Conservation (phyloP, 129 eudicot genomes). For the Silybum marianum region DNA sequence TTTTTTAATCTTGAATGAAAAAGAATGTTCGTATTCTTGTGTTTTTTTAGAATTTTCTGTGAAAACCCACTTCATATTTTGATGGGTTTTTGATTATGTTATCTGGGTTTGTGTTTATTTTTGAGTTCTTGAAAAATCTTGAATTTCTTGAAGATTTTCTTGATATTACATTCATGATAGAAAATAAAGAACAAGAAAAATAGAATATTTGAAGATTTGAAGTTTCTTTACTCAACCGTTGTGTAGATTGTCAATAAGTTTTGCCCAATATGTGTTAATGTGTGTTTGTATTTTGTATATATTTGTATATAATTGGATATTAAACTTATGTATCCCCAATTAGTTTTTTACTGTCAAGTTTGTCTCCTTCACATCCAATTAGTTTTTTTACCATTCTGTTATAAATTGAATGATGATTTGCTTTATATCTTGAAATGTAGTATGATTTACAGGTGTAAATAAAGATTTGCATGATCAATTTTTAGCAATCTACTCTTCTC, state of each 20-base stretch:
- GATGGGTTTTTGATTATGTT: conserved; percentile 28
- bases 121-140: conserved; percentile 12
- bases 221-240: not conserved
- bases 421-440: not conserved
- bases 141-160: conserved; percentile 16
- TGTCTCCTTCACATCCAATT: conserved; percentile 4
- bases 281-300: not conserved
- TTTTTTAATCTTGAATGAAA: not conserved
- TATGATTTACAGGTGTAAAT: not conserved
- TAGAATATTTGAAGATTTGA: not conserved
- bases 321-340: conserved; percentile 19
- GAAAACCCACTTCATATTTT: conserved; percentile 15
- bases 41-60: not conserved
- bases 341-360: conserved; percentile 16
- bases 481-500: not conserved
- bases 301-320: not conserved
- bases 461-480: not conserved
- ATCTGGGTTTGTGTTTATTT: conserved; percentile 22
- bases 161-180: not conserved
- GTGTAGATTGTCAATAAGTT: conserved; percentile 14
- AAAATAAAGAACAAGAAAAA: conserved; percentile 2
- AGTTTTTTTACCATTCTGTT: not conserved
- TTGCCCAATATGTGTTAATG: conserved; percentile 12
- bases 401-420: not conserved
- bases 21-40: conserved; percentile 2